phyloP scores from a whole-genome alignment of 441 rosid genomes.

The Theobroma grandiflorum region DNA sequence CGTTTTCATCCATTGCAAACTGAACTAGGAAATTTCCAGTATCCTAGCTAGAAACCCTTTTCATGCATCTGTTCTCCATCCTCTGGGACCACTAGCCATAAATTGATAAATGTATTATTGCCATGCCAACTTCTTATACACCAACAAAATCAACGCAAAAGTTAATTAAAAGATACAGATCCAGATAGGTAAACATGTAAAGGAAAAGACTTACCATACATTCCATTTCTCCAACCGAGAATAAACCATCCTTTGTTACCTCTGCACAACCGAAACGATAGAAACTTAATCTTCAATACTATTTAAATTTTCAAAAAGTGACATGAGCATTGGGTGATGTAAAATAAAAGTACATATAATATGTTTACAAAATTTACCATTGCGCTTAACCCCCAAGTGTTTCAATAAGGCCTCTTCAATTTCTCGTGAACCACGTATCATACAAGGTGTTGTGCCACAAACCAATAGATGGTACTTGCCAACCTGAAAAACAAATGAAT shows the following conservation, averaged over 20 bases:
- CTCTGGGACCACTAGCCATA: neutral
- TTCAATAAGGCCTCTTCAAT: slow-evolving; percentile 87
- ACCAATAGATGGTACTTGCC: slow-evolving; percentile 97
- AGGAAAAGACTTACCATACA: slow-evolving; percentile 78
- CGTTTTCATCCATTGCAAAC: neutral
- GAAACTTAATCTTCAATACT: slow-evolving; percentile 23
- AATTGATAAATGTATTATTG: neutral
- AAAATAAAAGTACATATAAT: slow-evolving; percentile 22
- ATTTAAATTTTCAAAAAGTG: slow-evolving; percentile 13
- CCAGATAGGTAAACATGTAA: slow-evolving; percentile 19
- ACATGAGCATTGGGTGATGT: neutral
- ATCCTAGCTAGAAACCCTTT: neutral
- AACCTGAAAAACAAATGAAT: slow-evolving; percentile 59
- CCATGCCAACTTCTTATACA: neutral
- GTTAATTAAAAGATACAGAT: slow-evolving; percentile 16
- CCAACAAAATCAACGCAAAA: slow-evolving; percentile 7
- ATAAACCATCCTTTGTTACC: slow-evolving; percentile 97
- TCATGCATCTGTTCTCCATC: slow-evolving; percentile 7
- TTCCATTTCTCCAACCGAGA: slow-evolving; percentile 99
- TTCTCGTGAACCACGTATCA: slow-evolving; percentile 94
- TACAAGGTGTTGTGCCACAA: slow-evolving; percentile 99
- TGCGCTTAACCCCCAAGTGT: slow-evolving; percentile 97
- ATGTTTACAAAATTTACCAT: slow-evolving; percentile 56
- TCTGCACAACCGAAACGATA: slow-evolving; percentile 53
- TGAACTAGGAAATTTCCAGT: neutral